Evolutionary conservation across 495 filamentous ascomycete species (phyloP), one percentile per base, ranked within the genome.

Genomic region (Annulohypoxylon moriforme): DNA sequence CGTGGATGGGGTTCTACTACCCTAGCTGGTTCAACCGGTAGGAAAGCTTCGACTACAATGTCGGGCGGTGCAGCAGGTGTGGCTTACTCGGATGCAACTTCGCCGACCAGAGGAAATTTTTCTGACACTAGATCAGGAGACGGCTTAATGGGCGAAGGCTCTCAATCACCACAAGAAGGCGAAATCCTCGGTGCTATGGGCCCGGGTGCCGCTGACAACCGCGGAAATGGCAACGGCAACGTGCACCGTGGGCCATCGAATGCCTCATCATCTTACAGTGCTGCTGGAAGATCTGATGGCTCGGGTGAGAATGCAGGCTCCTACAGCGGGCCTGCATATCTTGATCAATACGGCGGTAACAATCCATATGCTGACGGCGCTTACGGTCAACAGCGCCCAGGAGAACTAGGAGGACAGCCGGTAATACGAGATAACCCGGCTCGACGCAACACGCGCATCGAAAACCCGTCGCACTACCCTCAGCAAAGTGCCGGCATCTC

Each of bases 371-470:
- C 77, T 71, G 81, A 80, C 14, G 77, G 71, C 44, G 68, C 74
- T 27, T 79, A 77, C 50, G 72, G 27, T 56, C 81, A 72, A 65
- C 76, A 57, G 57, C 64, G 68, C 25, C 55, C 74, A 27, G 60
- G 75, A 18, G 80, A 85, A 62, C 44, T 78, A 34, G 81, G 81
- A 34, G 86, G 79, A 22, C 89, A 91, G 68, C 96, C 96, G 2
- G 91, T 99, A 27, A 97, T 99, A 52, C 87, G 94, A n/a, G 96
- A 98, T 78, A 94, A 97, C 33, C 89, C 89, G 69, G 96, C 96
- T 1, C 85, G 96, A 68, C 87, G 96, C 62, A 97, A 97, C 77
- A 98, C 96, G 20, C 89, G 94, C 49, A 98, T 99, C 55, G 93
- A 98, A 78, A 97, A 92, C 76, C 92, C 94, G 1, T 82, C 87